phyloP scores from a whole-genome alignment of 345 rosid genomes.

The Arabis hirsuta region DNA sequence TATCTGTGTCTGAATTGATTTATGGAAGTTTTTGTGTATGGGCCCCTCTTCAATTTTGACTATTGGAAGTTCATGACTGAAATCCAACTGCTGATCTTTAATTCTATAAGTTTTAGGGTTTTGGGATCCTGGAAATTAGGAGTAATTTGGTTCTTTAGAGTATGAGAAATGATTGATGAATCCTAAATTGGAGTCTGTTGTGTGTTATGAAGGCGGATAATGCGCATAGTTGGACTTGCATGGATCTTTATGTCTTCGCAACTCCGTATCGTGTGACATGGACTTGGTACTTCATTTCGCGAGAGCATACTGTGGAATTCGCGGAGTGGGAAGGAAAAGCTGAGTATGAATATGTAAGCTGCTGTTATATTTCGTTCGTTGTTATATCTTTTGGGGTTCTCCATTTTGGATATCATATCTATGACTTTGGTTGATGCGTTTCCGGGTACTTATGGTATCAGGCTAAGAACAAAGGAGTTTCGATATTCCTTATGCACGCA shows the following conservation, averaged over 20 bases:
- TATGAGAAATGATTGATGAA: neutral
- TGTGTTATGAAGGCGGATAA: slow-evolving; percentile 60
- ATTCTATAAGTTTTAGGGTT: slow-evolving; percentile 1
- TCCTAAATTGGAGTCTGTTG: slow-evolving; percentile 11
- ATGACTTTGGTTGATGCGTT: slow-evolving; percentile 34
- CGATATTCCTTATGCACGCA: slow-evolving; percentile 96
- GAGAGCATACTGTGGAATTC: slow-evolving; percentile 83
- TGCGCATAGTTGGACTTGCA: slow-evolving; percentile 97
- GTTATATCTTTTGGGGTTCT: neutral
- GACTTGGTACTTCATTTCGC: slow-evolving; percentile 86
- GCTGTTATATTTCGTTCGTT: slow-evolving; percentile 16
- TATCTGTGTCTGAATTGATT: neutral
- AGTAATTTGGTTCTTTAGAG: slow-evolving; percentile 12
- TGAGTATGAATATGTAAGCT: slow-evolving; percentile 88
- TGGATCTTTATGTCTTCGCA: slow-evolving; percentile 95
- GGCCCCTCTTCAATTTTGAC: slow-evolving; percentile 33
- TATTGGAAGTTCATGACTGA: neutral
- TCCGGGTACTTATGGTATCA: slow-evolving; percentile 35
- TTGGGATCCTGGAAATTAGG: slow-evolving; percentile 16
- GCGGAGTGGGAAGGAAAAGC: slow-evolving; percentile 81
- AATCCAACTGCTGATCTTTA: neutral
- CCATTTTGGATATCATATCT: neutral
- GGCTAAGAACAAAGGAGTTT: slow-evolving; percentile 89
- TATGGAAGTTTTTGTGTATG: neutral
- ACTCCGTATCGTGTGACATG: slow-evolving; percentile 95